phyloP scores from a whole-genome alignment of 495 filamentous ascomycete genomes.

The Trichoderma virens region DNA sequence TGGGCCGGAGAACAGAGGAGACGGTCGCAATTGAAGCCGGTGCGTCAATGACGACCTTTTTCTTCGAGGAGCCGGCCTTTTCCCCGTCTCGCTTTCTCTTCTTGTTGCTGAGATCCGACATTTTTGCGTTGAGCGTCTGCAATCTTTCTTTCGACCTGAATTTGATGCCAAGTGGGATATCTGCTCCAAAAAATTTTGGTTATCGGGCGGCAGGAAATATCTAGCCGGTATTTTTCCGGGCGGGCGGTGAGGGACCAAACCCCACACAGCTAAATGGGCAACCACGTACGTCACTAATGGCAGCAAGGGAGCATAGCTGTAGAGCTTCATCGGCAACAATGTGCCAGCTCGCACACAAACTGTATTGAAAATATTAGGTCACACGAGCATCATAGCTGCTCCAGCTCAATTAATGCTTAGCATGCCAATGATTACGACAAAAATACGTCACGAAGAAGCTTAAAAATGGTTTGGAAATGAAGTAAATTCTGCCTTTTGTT shows the following conservation, averaged over 20 bases:
- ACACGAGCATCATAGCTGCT: not conserved
- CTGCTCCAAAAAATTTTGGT: constrained; percentile 10
- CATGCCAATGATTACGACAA: not conserved
- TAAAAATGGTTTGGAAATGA: not conserved
- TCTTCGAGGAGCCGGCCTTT: constrained; percentile 40
- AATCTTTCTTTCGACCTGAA: not conserved
- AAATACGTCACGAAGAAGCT: not conserved
- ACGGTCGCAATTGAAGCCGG: constrained; percentile 44
- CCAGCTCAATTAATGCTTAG: not conserved
- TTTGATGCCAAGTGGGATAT: constrained; percentile 11
- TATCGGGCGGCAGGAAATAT: constrained; percentile 14
- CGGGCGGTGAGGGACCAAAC: constrained; percentile 5
- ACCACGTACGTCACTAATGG: not conserved
- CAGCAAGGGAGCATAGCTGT: not conserved
- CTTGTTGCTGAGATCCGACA: constrained; percentile 52
- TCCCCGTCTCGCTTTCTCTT: constrained; percentile 66
- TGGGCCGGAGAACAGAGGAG: constrained; percentile 49
- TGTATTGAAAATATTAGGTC: not conserved
- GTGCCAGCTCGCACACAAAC: not conserved
- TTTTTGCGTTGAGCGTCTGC: constrained; percentile 18
- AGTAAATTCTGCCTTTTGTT: not conserved
- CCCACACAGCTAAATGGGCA: not conserved
- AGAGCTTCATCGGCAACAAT: not conserved
- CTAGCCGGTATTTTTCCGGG: not conserved
- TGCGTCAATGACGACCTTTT: constrained; percentile 52